These are phyloP conservation scores for Chalciporus sp. DNA, from an alignment of 1,284 basidiomycete genomes.

Conservation along the genomic window DNA sequence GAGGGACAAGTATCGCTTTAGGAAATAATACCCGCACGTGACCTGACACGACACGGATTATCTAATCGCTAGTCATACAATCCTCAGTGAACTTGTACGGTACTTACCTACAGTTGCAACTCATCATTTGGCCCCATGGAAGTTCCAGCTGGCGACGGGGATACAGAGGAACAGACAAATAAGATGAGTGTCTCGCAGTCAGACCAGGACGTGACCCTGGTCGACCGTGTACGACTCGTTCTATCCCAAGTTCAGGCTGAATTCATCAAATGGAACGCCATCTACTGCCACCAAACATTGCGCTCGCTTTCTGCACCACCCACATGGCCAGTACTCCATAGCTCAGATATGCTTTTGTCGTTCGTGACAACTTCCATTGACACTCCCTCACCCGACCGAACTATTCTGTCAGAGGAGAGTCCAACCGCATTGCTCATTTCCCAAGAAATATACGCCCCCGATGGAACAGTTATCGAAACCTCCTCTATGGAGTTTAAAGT, in stretches of 20 bases:
- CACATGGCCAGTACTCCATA: conserved; percentile 20
- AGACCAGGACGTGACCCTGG: conserved; percentile 1
- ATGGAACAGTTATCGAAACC: conserved; percentile 12
- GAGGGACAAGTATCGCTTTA: conserved; percentile 2
- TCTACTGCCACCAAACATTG: conserved; percentile 20
- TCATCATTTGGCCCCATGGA: conserved; percentile 8
- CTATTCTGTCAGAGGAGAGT: neutral
- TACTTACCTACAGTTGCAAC: neutral
- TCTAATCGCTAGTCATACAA: too few relatives aligned
- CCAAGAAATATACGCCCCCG: conserved; percentile 18
- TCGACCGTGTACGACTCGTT: conserved; percentile 19
- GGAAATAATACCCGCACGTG: conserved; percentile 16
- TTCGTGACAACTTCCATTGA: conserved; percentile 2
- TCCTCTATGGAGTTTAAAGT: conserved; percentile 19
- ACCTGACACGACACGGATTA: neutral
- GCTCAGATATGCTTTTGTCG: conserved; percentile 13
- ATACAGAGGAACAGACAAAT: conserved; percentile 8
- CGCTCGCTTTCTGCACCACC: conserved; percentile 20
- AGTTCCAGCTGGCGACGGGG: neutral
- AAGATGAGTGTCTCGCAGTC: conserved; percentile 10
- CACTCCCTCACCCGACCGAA: neutral
- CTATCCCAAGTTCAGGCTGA: conserved; percentile 25
- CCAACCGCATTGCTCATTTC: neutral
- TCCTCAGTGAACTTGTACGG: too few relatives aligned
- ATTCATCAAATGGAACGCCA: conserved; percentile 22